Percentiles rank a stretch among this genome's conserved stretches.
These are phyloP conservation scores for Phlebopus sp. DNA, from an alignment of 1,284 basidiomycete species.

Conservation along the genomic window DNA sequence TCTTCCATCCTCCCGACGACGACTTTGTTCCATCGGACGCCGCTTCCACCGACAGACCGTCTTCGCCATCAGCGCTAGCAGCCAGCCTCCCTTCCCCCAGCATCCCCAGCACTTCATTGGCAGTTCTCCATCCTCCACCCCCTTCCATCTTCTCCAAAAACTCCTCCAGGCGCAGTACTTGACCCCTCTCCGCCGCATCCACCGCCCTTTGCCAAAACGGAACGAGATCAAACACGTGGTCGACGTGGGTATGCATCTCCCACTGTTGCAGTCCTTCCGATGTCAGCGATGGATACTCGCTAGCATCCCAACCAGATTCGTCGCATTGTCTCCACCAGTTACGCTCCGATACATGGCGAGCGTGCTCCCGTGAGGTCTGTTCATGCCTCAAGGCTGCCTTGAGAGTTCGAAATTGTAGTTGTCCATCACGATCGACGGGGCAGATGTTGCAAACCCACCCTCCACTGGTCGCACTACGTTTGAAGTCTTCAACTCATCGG, in stretches of 20 bases:
- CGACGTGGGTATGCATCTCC: constrained; percentile 51
- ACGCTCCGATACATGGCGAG: constrained; percentile 14
- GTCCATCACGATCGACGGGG: constrained; percentile 12
- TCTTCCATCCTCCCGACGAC: constrained; percentile 23
- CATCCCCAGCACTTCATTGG: constrained; percentile 28
- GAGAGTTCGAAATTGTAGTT: constrained; percentile 13
- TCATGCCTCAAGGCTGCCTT: constrained; percentile 23
- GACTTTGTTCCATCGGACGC: constrained; percentile 20
- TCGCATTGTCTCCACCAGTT: constrained; percentile 22
- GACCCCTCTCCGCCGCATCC: constrained; percentile 48
- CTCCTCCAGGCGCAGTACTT: constrained; percentile 45
- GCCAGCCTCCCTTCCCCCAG: constrained; percentile 14
- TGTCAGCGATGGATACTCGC: constrained; percentile 29
- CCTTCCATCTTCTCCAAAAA: constrained; percentile 45
- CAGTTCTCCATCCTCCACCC: constrained; percentile 27
- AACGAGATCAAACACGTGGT: constrained; percentile 46
- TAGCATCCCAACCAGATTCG: constrained; percentile 19
- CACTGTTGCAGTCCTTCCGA: constrained; percentile 42
- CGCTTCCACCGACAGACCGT: constrained; percentile 2
- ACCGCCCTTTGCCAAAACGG: constrained; percentile 55
- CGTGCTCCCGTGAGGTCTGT: constrained; percentile 20
- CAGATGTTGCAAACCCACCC: constrained; percentile 25
- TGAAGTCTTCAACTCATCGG: constrained; percentile 9
- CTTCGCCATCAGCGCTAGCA: not conserved
- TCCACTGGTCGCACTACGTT: constrained; percentile 11